These are phyloP conservation scores for Acacia crassicarpa DNA, from an alignment of 306 rosid genomes.

Conservation along the genomic window DNA sequence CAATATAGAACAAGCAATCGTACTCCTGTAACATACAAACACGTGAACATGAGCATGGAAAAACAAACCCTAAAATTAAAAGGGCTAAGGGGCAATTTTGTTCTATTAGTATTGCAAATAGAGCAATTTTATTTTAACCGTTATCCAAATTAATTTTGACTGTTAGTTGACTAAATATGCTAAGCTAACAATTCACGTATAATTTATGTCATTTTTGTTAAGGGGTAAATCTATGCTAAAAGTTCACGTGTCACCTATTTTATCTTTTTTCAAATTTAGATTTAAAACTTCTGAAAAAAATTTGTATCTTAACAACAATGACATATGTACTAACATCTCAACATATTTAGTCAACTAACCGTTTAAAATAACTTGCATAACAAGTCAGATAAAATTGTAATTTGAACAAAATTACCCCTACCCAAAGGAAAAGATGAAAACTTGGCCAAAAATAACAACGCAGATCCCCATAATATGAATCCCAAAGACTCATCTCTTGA, in stretches of 20 bases:
- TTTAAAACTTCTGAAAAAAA: no score
- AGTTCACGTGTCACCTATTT: no score
- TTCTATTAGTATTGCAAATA: rapidly evolving
- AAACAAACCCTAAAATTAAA: not conserved
- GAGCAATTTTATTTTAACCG: no score
- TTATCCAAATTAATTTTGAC: no score
- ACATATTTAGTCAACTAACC: rapidly evolving
- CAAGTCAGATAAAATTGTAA: no score
- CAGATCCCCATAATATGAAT: not conserved
- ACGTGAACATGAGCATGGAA: slow-evolving; percentile 8
- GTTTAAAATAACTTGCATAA: no score
- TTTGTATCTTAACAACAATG: no score
- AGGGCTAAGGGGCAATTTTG: no score
- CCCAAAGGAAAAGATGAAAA: not conserved
- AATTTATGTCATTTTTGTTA: no score
- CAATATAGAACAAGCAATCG: not conserved
- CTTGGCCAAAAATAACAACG: not conserved
- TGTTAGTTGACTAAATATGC: rapidly evolving
- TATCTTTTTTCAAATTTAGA: no score
- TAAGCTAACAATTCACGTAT: no score
- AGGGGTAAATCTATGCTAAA: rapidly evolving
- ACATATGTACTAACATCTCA: rapidly evolving
- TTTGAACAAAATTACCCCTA: no score
- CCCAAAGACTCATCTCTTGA: slow-evolving; percentile 16
- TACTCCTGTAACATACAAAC: not conserved